A percentile compares a stretch with the other conserved stretches of the same genome.
These are phyloP conservation scores for Coemansia sp. DNA, from an alignment of 192 early-diverging fungal species.

Conservation along the genomic window DNA sequence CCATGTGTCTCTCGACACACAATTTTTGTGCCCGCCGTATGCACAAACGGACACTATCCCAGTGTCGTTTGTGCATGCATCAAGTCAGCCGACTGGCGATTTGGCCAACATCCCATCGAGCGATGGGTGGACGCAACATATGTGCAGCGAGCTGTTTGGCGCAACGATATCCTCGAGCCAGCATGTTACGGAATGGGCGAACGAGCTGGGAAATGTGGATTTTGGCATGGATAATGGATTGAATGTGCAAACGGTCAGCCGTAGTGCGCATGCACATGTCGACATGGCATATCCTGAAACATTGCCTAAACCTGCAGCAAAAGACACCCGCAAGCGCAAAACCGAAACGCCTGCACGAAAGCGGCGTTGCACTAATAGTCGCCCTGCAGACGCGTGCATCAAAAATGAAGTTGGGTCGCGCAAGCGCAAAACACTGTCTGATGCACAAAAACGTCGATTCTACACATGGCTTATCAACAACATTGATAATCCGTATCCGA, in stretches of 20 bases:
- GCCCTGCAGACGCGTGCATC: background rate
- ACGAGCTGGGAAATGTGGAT: no score
- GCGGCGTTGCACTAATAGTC: background rate
- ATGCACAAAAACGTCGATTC: conserved; percentile 8
- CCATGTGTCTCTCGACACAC: background rate
- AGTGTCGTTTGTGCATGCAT: background rate
- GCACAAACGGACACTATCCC: background rate
- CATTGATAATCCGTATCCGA: conserved; percentile 36
- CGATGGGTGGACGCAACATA: background rate
- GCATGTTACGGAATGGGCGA: no score
- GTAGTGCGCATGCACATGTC: background rate
- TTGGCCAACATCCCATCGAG: background rate
- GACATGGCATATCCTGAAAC: background rate
- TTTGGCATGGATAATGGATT: no score
- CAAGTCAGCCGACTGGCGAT: conserved; percentile 1
- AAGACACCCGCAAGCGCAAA: background rate
- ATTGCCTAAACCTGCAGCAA: background rate
- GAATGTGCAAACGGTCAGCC: background rate
- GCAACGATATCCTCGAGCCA: background rate
- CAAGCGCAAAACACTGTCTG: conserved; percentile 23
- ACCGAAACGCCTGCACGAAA: background rate
- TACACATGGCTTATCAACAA: conserved; percentile 29
- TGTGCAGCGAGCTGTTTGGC: background rate
- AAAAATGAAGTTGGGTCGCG: background rate
- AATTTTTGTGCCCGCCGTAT: background rate